Base-by-base conservation (phyloP, 2,329 filamentous ascomycete species). In the Acarospora socialis region DNA sequence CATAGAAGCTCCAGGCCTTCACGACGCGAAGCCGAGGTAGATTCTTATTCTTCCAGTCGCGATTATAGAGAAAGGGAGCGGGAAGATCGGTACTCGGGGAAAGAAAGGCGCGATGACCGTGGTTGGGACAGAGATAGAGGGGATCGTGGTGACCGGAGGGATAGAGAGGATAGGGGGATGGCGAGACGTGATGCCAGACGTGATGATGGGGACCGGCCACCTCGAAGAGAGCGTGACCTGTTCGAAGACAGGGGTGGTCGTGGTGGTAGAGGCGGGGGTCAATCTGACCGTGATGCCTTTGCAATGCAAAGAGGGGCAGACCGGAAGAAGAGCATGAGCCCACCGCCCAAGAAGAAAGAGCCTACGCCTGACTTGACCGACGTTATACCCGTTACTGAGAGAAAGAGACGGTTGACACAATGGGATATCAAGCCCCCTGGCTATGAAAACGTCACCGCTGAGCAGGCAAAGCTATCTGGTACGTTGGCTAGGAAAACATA, bases 351-450 rank as follows among this genome's bases (percentile, higher is more conserved):
- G 65, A 90, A 87, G 62, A 79, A 82, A 55, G 90, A 98, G 57
- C 83, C 90, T 5, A 98, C 90, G 1, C 92, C 90, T 21, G 92
- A 99, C 55, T 65, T 99, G 51, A 92, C 86, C 38, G 75, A 92
- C 48, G 64, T 92, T 37, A 65, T 79, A n/a, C 72, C 83, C 3
- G 67, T 99, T 37, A 63, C 84, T 41, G 77, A 87, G 50, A 77
- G 87, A 47, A 90, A 86, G 65, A 78, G 92, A 46, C 79, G 90
- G 37, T 64, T 98, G 65, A 95, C 86, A 21, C 92, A 98, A 57
- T 99, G 90, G 90, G 92, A 99, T 55, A 94, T 98, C 56, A 98
- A 98, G 61, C 90, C 90, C 4, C 82, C 84, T 10, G 87, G 90
- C 26, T 99, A 99, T 51, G 92, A 98, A 52, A 92, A 90, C 56